Base-by-base conservation (phyloP, 1,284 basidiomycete species). In the Sparassis latifolia region DNA sequence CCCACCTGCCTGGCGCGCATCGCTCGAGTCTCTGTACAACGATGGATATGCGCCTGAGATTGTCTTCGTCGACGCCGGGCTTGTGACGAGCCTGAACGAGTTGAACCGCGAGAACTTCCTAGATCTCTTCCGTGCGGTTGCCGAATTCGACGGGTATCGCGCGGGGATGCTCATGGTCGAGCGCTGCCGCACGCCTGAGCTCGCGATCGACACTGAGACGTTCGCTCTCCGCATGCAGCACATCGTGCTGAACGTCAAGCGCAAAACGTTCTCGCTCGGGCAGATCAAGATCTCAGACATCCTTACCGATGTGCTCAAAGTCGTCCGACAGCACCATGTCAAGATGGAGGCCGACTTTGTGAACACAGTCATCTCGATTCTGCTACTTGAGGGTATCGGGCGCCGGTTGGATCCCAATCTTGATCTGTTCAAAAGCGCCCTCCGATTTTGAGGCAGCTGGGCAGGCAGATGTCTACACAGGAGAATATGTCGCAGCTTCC, bases 341-440 rank as follows among this genome's bases (percentile, higher is more conserved):
- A 97, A 95, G 77, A 90, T 99, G 84, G 96, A 99, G 70, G 92
- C 88, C 10, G 97, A 99, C 67, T 99, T 99, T 65, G 86, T 99
- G 62, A 98, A 99, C 66, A 99, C 97, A 0, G 93, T 99, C 47
- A 89, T 99, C 54, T 91, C 89, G 6, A 93, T 98, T 51, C 69
- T 99, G 52, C 66, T 99, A 48, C 72, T 99, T 43, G 97, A 99
- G 69, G 97, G 97, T 0, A 98, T 99, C 58, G 97, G 97, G 12
- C 71, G 97, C 50, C 92, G 91, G 69, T 68, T 99, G 55, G 94
- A 99, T 70, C 94, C 97, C 0, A 75, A 81, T 27, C 74, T 99
- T 71, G 96, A 99, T 69, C 68, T 98, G 55, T 96, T 97, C 77
- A 91, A 93, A 66, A 90, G 86, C 67, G 88, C 94, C 32, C 66